These are phyloP conservation scores for Dissoconium aciculare DNA, from an alignment of 2,329 filamentous ascomycete species.

Conservation along the genomic window DNA sequence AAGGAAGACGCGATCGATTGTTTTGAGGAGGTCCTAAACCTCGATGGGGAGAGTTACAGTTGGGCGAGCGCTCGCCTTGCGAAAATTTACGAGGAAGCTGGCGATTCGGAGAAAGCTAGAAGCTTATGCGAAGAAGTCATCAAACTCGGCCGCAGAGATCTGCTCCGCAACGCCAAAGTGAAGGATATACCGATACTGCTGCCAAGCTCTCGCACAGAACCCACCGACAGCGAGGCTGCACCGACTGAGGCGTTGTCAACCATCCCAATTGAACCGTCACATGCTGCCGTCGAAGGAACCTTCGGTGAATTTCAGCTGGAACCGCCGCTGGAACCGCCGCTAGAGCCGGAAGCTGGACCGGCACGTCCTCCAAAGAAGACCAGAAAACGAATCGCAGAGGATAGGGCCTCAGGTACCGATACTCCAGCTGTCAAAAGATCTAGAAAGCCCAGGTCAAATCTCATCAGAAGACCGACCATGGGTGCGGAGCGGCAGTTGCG, in stretches of 20 bases:
- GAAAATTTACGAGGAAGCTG: conserved; percentile 62
- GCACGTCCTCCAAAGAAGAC: background rate
- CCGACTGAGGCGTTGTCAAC: too few species aligned
- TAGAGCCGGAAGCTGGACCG: background rate
- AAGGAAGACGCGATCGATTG: conserved; percentile 59
- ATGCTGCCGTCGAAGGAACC: background rate
- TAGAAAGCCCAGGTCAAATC: conserved; percentile 7
- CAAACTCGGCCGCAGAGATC: conserved; percentile 35
- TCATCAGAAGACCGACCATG: conserved; percentile 6
- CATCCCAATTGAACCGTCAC: too few species aligned
- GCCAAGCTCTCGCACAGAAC: background rate
- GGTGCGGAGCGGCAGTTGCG: conserved; percentile 8
- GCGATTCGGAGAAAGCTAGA: conserved; percentile 60
- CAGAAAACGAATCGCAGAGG: background rate
- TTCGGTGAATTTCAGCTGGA: conserved; percentile 1
- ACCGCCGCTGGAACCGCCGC: background rate
- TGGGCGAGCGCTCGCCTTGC: conserved; percentile 37
- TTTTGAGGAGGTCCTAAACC: conserved; percentile 52
- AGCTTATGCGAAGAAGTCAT: conserved; percentile 64
- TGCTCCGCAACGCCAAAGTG: conserved; percentile 12
- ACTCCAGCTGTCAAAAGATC: conserved; percentile 8
- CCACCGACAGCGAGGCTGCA: background rate
- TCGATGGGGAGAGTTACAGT: conserved; percentile 9
- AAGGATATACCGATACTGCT: conserved; percentile 11
- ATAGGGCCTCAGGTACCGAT: background rate